A percentile compares a stretch with the other conserved stretches of the same genome.
phyloP scores from a whole-genome alignment of 1,139 yeast genomes.

The Blastobotrys petasosporus region DNA sequence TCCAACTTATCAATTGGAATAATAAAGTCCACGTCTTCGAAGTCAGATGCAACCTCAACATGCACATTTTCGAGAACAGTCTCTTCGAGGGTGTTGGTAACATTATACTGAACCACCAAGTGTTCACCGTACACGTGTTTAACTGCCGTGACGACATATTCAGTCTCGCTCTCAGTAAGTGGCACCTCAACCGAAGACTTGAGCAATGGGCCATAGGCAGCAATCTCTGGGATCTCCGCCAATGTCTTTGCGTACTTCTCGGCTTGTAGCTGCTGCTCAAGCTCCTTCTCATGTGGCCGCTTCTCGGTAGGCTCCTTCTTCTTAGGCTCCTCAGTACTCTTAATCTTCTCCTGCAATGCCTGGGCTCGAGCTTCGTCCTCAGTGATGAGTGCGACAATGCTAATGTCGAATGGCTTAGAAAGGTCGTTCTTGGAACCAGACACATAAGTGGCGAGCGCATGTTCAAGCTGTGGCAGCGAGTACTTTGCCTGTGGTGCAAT shows the following conservation, averaged over 20 bases:
- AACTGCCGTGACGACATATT: conserved; percentile 78
- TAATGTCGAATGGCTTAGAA: conserved; percentile 61
- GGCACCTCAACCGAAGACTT: conserved; percentile 64
- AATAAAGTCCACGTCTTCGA: conserved; percentile 57
- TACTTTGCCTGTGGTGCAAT: conserved; percentile 64
- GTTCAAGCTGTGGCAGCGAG: conserved; percentile 72
- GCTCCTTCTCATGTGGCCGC: conserved; percentile 40
- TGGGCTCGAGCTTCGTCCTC: conserved; percentile 60
- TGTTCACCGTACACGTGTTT: conserved; percentile 76
- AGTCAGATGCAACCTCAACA: conserved; percentile 54
- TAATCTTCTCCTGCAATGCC: conserved; percentile 41
- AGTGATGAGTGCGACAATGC: conserved; percentile 55
- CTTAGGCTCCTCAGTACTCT: conserved; percentile 18
- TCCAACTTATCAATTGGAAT: conserved; percentile 66
- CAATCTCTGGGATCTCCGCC: conserved; percentile 61
- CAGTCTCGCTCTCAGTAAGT: conserved; percentile 89
- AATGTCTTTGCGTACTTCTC: conserved; percentile 66
- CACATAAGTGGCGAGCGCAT: conserved; percentile 67
- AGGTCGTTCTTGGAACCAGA: conserved; percentile 53
- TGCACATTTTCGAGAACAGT: conserved; percentile 72
- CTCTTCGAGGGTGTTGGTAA: conserved; percentile 78
- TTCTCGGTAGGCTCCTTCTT: conserved; percentile 15
- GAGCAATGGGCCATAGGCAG: conserved; percentile 64
- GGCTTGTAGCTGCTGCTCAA: conserved; percentile 34
- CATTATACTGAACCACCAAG: conserved; percentile 77